phyloP scores from a whole-genome alignment of 345 rosid species.

The Pelargonium nanum region DNA sequence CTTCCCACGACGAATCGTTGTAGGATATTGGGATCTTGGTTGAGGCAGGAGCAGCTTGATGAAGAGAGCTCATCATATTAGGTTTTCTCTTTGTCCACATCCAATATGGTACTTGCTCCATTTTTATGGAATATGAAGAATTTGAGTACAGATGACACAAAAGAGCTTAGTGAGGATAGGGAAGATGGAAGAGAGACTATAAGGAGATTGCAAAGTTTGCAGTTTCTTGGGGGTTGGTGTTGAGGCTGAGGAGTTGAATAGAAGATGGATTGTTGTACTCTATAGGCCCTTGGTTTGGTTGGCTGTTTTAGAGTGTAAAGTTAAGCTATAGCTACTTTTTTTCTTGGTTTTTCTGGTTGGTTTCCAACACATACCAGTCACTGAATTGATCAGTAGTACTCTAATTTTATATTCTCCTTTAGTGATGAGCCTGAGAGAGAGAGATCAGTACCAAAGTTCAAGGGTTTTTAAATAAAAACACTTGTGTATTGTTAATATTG shows the following conservation, averaged over 20 bases:
- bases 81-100: constrained; percentile 31
- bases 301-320: constrained; percentile 17
- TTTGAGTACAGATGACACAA: not conserved
- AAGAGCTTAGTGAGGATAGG: not conserved
- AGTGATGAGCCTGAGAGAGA: too few relatives aligned
- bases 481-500: too few relatives aligned
- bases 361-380: not conserved
- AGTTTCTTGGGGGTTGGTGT: too few relatives aligned
- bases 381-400: not conserved
- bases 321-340: constrained; percentile 15
- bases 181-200: not conserved
- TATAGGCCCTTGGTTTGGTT: constrained; percentile 2
- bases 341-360: not conserved
- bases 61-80: constrained; percentile 17
- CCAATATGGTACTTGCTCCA: constrained; percentile 37
- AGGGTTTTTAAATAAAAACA: too few relatives aligned
- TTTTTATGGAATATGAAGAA: not conserved
- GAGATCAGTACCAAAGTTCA: too few relatives aligned
- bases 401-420: too few relatives aligned
- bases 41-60: constrained; percentile 9
- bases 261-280: not conserved
- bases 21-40: constrained; percentile 12
- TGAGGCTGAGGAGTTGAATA: too few relatives aligned
- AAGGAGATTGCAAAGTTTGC: too few relatives aligned
- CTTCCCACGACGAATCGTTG: constrained; percentile 80